Percentiles rank a stretch among this genome's conserved stretches.
Conservation (phyloP, 75 land plant genomes). For the Picea sitchensis region DNA sequence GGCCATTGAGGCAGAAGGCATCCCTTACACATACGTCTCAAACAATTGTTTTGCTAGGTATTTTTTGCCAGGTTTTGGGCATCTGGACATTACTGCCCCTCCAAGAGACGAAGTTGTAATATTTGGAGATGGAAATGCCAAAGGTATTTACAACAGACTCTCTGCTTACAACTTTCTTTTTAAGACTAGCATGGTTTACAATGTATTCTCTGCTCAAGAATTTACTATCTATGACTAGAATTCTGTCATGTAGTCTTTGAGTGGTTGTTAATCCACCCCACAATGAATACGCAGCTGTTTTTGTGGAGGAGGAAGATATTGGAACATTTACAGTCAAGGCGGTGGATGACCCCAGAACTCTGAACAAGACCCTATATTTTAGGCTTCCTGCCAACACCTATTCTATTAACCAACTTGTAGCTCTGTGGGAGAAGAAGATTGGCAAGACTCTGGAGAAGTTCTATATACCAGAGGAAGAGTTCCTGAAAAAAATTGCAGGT, state of each 20-base stretch:
- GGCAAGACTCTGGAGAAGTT: slow-evolving; percentile 28
- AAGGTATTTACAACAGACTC: slow-evolving; percentile 13
- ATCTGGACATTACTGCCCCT: slow-evolving; percentile 21
- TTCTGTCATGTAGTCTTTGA: no score
- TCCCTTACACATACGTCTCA: slow-evolving; percentile 42
- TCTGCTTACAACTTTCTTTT: not conserved
- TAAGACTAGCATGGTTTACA: not conserved
- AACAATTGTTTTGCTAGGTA: slow-evolving; percentile 36
- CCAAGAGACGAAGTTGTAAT: slow-evolving; percentile 21
- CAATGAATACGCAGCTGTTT: slow-evolving; percentile 24
- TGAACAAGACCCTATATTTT: slow-evolving; percentile 30
- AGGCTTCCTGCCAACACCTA: slow-evolving; percentile 29
- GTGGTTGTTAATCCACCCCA: not conserved
- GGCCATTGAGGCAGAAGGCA: slow-evolving; percentile 25
- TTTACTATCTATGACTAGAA: no score
- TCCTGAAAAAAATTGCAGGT: slow-evolving; percentile 4
- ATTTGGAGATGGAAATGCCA: slow-evolving; percentile 40
- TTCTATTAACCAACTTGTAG: slow-evolving; percentile 24
- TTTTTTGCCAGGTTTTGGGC: slow-evolving; percentile 36
- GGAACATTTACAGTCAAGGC: slow-evolving; percentile 30
- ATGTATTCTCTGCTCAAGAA: not conserved
- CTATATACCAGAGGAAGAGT: slow-evolving; percentile 16
- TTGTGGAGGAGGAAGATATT: slow-evolving; percentile 40
- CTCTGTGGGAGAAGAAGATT: slow-evolving; percentile 44
- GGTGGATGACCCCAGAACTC: slow-evolving; percentile 33